These are phyloP conservation scores for Talaromyces sp. DNA, from an alignment of 2,329 filamentous ascomycete species.

Conservation along the genomic window DNA sequence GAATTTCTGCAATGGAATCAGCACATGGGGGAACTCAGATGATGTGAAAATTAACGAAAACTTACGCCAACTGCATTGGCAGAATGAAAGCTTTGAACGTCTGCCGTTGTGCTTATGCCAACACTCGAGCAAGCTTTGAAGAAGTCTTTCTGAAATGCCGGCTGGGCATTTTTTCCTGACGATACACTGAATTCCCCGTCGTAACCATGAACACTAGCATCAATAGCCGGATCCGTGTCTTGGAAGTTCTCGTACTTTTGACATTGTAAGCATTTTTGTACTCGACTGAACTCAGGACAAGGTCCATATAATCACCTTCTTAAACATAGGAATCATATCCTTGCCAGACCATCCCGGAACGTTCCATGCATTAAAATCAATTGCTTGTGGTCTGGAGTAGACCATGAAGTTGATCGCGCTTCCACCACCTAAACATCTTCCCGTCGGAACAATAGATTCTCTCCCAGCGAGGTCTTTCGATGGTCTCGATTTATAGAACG, in stretches of 20 bases:
- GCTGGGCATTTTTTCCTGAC: constrained; percentile 20
- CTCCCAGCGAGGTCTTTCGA: constrained; percentile 32
- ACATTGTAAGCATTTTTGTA: not conserved
- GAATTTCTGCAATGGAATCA: constrained; percentile 15
- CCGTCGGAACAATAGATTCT: constrained; percentile 38
- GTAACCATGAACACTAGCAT: constrained; percentile 21
- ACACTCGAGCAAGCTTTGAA: constrained; percentile 19
- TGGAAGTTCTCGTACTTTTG: constrained; percentile 21
- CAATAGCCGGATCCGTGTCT: constrained; percentile 18
- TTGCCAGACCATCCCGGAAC: constrained; percentile 51
- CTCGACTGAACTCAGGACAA: not conserved
- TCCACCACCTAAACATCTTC: constrained; percentile 60
- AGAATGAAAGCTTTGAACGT: constrained; percentile 19
- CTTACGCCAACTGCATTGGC: constrained; percentile 21
- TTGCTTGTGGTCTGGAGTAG: constrained; percentile 37
- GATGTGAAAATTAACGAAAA: not conserved
- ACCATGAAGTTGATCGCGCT: constrained; percentile 60
- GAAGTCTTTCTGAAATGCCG: constrained; percentile 21
- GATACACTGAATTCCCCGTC: constrained; percentile 21
- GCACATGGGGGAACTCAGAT: not conserved
- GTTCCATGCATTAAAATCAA: constrained; percentile 50
- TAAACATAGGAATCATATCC: constrained; percentile 53
- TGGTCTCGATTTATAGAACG: constrained; percentile 52
- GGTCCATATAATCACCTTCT: constrained; percentile 35
- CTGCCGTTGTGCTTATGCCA: constrained; percentile 18